A percentile compares a stretch with the other conserved stretches of the same genome.
phyloP scores from a whole-genome alignment of 23 red algal species.

The Agarophyton chilense region DNA sequence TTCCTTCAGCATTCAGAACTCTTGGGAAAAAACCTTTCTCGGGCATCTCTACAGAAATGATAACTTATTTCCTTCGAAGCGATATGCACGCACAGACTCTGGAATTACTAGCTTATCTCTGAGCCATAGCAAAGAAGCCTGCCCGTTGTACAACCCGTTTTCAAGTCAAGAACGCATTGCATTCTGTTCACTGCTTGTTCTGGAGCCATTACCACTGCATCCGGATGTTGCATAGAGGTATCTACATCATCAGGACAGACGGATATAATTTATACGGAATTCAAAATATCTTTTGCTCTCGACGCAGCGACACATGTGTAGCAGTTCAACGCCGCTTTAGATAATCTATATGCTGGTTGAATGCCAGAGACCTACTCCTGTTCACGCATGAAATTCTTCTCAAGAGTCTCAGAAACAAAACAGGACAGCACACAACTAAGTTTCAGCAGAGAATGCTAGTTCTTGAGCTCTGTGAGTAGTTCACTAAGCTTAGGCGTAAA shows the following conservation, averaged over 20 bases:
- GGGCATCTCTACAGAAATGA: too few species aligned
- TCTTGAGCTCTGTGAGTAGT: neutral
- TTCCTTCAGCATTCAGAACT: too few species aligned
- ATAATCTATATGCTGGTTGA: conserved; percentile 68
- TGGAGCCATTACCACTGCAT: neutral
- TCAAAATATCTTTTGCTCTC: neutral
- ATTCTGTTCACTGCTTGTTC: conserved; percentile 37
- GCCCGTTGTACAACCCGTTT: neutral
- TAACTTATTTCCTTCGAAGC: too few species aligned
- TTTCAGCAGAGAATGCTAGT: neutral
- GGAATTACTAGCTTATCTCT: neutral
- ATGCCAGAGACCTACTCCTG: conserved; percentile 28
- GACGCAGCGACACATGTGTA: conserved; percentile 18
- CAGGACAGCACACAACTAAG: neutral
- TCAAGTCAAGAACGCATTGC: conserved; percentile 2
- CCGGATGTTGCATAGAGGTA: conserved; percentile 26
- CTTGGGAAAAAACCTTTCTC: too few species aligned
- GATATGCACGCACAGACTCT: too few species aligned
- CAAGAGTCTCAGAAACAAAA: neutral
- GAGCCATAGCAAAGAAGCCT: neutral
- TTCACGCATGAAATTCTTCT: neutral
- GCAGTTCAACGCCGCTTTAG: conserved; percentile 63
- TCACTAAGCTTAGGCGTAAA: conserved; percentile 20
- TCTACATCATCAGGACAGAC: conserved; percentile 64
- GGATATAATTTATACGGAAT: conserved; percentile 3